Evolutionary conservation across 2,329 filamentous ascomycete genomes (phyloP), one percentile per base, ranked within the genome.

Genomic region (Clathrospora elynae): DNA sequence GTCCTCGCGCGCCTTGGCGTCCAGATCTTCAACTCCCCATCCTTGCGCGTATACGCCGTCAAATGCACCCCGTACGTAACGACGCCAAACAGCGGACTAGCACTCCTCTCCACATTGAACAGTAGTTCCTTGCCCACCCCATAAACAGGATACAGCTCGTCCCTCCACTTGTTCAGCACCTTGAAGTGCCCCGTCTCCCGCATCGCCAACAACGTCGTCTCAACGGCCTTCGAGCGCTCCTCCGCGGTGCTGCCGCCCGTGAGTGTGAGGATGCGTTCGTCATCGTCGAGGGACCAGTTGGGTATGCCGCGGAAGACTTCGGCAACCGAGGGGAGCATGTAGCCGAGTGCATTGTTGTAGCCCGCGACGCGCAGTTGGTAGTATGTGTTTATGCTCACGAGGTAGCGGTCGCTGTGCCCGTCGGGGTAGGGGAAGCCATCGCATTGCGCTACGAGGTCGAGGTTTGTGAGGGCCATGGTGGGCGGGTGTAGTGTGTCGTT

Each of bases 391-490:
- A 82, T 71, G 49, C 80, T 71, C 29, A 74, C 68, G 30, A 78
- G 72, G 67, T 86, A 83, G 35, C 75, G 73, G 44, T 78, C 66
- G 7, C 32, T 11, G 81, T 78, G 52, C 85, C 75, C 77, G 42
- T 85, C 77, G 42, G 80, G 78, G 71, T 95, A 89, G 1, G 90
- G 90, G 62, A 95, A 95, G 61, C 88, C 92, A 65, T 83, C 80
- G 70, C 78, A 81, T 67, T 82, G 78, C 37, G 75, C 71, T 33
- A 83, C 66, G 17, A 83, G 70, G 36, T 82, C 77, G 35, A 83
- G 70, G 51, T 81, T 78, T 17, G 75, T 74, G 48, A 73, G 70
- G 2, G 59, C 38, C 66, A 70, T 69, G 31, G 23, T 55, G 24
- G 30, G 14, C 4, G 36, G 22, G 11, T 39, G 26, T 40, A 23